These are phyloP conservation scores for Puccinellia tenuiflora DNA, from an alignment of 176 grass and related monocot species.

Conservation along the genomic window DNA sequence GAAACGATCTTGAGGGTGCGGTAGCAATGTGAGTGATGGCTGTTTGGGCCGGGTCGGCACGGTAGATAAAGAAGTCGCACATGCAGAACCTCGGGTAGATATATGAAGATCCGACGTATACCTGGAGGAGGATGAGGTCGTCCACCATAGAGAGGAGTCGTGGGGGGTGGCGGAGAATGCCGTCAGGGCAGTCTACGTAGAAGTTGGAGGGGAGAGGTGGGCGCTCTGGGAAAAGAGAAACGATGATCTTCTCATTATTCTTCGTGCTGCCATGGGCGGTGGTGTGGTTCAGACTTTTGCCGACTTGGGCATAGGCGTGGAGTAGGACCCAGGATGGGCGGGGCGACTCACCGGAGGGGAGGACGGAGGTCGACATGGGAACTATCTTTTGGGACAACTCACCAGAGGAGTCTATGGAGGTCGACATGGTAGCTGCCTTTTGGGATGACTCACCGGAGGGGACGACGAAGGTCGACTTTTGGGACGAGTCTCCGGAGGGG, in stretches of 20 bases:
- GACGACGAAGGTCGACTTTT: background rate
- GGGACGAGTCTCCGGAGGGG: background rate
- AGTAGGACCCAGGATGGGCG: background rate
- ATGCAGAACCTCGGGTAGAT: background rate
- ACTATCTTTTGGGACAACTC: background rate
- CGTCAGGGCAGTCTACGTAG: background rate
- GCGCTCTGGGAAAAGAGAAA: background rate
- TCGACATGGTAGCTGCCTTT: background rate
- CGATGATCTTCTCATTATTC: background rate
- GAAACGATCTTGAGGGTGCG: background rate
- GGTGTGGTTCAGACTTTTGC: background rate
- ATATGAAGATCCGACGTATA: background rate
- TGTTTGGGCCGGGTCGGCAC: background rate
- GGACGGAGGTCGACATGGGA: background rate
- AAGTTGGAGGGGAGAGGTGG: background rate
- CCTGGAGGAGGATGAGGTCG: background rate
- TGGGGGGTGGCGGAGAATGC: background rate
- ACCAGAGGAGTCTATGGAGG: background rate
- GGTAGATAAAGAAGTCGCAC: conserved; percentile 16
- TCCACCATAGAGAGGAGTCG: background rate
- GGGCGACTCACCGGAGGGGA: background rate
- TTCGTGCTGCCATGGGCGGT: background rate
- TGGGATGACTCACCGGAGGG: background rate
- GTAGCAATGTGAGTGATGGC: background rate
- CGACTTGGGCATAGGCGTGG: background rate